Conservation (phyloP, 164 flowering plant species). For the Malania oleifera region DNA sequence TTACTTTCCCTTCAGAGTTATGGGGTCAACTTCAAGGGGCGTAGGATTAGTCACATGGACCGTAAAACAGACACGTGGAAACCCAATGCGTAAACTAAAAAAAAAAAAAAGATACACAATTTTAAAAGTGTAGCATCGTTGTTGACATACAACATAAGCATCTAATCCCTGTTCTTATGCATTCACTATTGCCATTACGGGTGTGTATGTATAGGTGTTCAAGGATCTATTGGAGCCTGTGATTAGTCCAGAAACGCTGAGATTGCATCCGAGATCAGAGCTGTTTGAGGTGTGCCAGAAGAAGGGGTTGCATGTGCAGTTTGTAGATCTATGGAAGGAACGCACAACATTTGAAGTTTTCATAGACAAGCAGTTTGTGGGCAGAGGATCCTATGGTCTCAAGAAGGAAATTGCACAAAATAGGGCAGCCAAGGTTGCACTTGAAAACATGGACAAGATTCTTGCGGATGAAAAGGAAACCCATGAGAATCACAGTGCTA, state of each 20-base stretch:
- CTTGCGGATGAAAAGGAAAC: conserved; percentile 9
- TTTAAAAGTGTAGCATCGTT: no score
- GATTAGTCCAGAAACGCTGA: conserved; percentile 28
- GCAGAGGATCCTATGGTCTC: conserved; percentile 25
- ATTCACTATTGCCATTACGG: no score
- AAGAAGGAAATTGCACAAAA: conserved; percentile 48
- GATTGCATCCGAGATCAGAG: conserved; percentile 40
- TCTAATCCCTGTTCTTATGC: no score
- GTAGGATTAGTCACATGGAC: no score
- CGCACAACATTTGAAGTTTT: conserved; percentile 20
- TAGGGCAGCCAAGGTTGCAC: conserved; percentile 56
- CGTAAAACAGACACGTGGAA: no score
- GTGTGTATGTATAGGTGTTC: no score
- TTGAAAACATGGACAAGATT: conserved; percentile 22
- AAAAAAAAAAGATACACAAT: no score
- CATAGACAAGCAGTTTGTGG: conserved; percentile 32
- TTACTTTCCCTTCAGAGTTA: no score
- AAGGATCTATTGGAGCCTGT: conserved; percentile 47
- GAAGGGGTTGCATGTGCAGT: conserved; percentile 19
- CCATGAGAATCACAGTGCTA: no score
- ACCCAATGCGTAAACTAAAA: no score
- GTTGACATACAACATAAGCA: no score
- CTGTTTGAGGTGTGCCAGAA: conserved; percentile 53
- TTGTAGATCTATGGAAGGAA: conserved; percentile 30
- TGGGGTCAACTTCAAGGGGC: no score